Evolutionary conservation across 139 green algal species (phyloP).

Genomic region (Trebouxia sp.): DNA sequence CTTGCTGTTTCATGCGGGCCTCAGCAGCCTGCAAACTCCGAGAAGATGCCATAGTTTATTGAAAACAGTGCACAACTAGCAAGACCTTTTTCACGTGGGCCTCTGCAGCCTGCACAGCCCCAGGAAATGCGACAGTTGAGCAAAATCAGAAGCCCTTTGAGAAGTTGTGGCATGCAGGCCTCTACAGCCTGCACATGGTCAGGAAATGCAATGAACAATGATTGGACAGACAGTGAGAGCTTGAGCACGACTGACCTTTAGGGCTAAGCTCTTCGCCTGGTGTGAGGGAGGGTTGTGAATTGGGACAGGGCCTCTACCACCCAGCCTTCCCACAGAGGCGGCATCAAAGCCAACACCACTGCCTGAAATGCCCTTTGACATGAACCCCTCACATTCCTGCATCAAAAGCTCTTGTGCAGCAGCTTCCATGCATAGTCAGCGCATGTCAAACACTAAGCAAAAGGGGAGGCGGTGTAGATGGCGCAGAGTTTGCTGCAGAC

Average conservation of each 20-base stretch:
- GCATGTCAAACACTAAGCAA: no score
- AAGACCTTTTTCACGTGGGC: neutral
- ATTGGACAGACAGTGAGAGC: neutral
- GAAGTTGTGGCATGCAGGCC: neutral
- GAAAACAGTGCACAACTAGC: neutral
- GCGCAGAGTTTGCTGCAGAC: no score
- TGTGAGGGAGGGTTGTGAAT: slow-evolving; percentile 23
- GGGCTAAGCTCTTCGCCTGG: neutral
- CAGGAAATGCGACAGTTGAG: neutral
- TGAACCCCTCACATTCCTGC: slow-evolving; percentile 83
- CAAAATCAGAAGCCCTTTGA: neutral
- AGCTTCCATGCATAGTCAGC: no score
- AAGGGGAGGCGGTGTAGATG: no score
- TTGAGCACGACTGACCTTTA: slow-evolving; percentile 7
- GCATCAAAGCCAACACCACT: slow-evolving; percentile 57
- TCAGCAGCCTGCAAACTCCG: slow-evolving; percentile 43
- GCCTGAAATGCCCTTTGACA: slow-evolving; percentile 70
- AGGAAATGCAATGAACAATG: neutral
- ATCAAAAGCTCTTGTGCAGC: no score
- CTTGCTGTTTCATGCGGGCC: slow-evolving; percentile 39
- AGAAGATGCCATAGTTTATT: neutral
- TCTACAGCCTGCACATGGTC: neutral
- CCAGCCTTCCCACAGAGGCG: slow-evolving; percentile 33
- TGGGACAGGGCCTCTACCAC: neutral
- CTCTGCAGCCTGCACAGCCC: neutral